These are phyloP conservation scores for Mycena olivaceomarginata DNA, from an alignment of 768 basidiomycete species.

Conservation along the genomic window DNA sequence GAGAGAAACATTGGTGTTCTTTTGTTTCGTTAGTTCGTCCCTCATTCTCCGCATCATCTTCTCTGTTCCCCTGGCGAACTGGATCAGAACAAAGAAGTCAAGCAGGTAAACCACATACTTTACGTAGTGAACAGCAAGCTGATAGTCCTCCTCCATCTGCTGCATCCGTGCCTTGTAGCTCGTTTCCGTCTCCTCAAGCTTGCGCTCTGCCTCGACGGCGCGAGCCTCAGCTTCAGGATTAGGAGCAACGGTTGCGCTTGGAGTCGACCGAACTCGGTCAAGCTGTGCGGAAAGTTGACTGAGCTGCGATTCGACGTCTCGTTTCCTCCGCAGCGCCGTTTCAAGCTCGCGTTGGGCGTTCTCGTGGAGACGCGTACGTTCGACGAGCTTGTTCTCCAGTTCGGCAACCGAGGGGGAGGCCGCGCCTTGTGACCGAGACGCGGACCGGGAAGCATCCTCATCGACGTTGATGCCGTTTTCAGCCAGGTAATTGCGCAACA, in stretches of 20 bases:
- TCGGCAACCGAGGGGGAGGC: conserved; percentile 75
- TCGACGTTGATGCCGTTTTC: conserved; percentile 91
- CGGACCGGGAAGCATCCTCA: conserved; percentile 78
- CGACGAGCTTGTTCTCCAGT: conserved; percentile 86
- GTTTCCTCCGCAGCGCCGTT: conserved; percentile 77
- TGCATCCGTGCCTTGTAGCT: conserved; percentile 87
- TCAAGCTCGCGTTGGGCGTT: conserved; percentile 86
- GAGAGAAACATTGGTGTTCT: conserved; percentile 84
- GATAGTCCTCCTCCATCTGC: conserved; percentile 96
- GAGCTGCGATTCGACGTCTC: conserved; percentile 85
- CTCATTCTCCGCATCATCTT: conserved; percentile 98
- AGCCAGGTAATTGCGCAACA: conserved; percentile 90
- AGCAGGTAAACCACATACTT: conserved; percentile 76
- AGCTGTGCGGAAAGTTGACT: conserved; percentile 79
- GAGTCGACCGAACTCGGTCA: conserved; percentile 77
- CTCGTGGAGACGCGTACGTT: conserved; percentile 83
- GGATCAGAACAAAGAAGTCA: conserved; percentile 41
- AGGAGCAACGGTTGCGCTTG: conserved; percentile 68
- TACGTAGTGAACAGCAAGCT: conserved; percentile 97
- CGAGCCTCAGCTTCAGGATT: conserved; percentile 65
- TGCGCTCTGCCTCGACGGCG: conserved; percentile 83
- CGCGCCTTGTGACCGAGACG: conserved; percentile 60
- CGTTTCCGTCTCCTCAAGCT: conserved; percentile 86
- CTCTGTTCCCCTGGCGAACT: conserved; percentile 87
- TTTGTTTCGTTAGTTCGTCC: conserved; percentile 95